These are phyloP conservation scores for Cicer cuneatum DNA, from an alignment of 306 rosid genomes.

Conservation along the genomic window DNA sequence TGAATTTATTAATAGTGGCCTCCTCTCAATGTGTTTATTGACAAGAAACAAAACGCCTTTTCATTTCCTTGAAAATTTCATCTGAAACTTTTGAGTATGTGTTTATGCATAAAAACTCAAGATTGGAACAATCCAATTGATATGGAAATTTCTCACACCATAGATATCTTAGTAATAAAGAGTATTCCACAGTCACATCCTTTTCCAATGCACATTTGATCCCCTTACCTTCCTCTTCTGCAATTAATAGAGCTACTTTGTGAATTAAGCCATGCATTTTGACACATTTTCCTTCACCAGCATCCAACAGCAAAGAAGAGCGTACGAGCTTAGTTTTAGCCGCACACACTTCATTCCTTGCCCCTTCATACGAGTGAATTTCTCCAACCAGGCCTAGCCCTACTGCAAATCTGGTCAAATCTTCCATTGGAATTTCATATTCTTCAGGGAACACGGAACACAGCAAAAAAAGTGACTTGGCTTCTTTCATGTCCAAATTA, in stretches of 20 bases:
- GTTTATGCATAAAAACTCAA: background rate
- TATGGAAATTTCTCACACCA: background rate
- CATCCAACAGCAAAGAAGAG: slow-evolving; percentile 25
- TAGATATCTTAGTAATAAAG: background rate
- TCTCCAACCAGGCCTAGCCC: slow-evolving; percentile 26
- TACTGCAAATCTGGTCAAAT: background rate
- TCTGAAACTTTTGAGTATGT: background rate
- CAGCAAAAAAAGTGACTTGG: slow-evolving; percentile 21
- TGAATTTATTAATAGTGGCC: background rate
- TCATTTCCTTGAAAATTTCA: slow-evolving; percentile 2
- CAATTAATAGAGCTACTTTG: background rate
- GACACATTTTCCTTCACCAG: background rate
- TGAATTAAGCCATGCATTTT: slow-evolving; percentile 47
- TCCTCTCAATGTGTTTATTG: background rate
- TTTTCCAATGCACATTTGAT: background rate
- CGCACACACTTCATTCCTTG: background rate
- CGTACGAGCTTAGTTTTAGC: background rate
- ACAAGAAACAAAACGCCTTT: background rate
- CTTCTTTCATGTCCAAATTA: slow-evolving; percentile 4
- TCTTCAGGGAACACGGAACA: slow-evolving; percentile 46
- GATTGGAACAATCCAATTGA: background rate
- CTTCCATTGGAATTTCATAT: slow-evolving; percentile 9
- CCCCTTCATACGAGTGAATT: background rate
- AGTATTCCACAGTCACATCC: background rate
- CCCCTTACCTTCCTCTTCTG: background rate